Percentiles rank a stretch among this genome's conserved stretches.
Evolutionary conservation across 176 grass and related monocot species (phyloP).

Genomic region (Carex pumila): DNA sequence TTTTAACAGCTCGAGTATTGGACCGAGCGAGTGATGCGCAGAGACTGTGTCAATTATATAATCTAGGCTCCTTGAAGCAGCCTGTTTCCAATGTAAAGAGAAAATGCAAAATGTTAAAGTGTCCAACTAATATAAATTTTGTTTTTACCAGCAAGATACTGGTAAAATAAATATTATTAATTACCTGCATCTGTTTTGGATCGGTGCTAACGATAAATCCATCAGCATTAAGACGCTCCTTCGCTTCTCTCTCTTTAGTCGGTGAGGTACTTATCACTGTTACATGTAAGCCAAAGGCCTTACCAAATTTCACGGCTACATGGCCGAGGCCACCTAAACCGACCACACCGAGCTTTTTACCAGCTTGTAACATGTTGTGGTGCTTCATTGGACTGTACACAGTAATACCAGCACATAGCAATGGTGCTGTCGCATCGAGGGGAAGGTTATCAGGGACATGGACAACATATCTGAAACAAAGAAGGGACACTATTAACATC

Average conservation of each 20-base stretch:
- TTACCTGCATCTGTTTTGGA: constrained; percentile 48
- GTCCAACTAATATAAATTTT: background rate
- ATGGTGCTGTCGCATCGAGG: constrained; percentile 47
- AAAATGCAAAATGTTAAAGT: background rate
- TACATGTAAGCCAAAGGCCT: constrained; percentile 56
- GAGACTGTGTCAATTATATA: constrained; percentile 77
- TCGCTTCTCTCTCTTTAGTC: constrained; percentile 63
- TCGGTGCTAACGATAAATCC: constrained; percentile 55
- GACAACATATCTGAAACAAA: constrained; percentile 42
- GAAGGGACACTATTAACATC: background rate
- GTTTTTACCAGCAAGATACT: background rate
- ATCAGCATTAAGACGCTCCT: constrained; percentile 40
- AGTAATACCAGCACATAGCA: constrained; percentile 63
- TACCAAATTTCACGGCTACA: constrained; percentile 63
- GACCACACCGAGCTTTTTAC: constrained; percentile 46
- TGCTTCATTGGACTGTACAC: constrained; percentile 76
- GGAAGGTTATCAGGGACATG: constrained; percentile 46
- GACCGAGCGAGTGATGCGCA: constrained; percentile 62
- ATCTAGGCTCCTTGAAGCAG: constrained; percentile 40
- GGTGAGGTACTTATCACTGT: constrained; percentile 65
- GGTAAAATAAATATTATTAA: background rate
- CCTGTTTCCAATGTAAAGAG: constrained; percentile 15
- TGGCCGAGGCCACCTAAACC: constrained; percentile 70
- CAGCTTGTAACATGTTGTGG: constrained; percentile 46
- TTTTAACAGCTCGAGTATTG: constrained; percentile 70